A percentile compares a stretch with the other conserved stretches of the same genome.
These are phyloP conservation scores for Termitomyces sp. DNA, from an alignment of 768 basidiomycete genomes.

Conservation along the genomic window DNA sequence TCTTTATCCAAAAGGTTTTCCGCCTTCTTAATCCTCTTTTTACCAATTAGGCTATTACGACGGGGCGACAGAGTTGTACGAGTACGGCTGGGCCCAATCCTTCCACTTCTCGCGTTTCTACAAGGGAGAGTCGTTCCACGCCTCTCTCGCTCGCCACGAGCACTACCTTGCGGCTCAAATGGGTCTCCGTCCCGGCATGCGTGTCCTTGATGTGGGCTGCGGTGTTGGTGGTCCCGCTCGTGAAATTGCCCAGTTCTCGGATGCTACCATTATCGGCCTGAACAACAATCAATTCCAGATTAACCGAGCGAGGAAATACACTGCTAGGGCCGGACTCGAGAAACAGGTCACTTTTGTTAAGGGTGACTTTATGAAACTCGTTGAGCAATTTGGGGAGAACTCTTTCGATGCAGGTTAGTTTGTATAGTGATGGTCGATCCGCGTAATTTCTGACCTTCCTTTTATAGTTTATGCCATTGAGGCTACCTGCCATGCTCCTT, in stretches of 20 bases:
- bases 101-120: constrained; percentile 99
- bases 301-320: constrained; percentile 80
- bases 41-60: constrained; percentile 81
- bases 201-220: constrained; percentile 96
- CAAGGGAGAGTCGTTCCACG: constrained; percentile 78
- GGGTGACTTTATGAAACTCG: constrained; percentile 96
- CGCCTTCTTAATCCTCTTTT: background rate
- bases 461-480: constrained; percentile 91
- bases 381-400: constrained; percentile 87
- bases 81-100: constrained; percentile 87
- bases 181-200: constrained; percentile 84
- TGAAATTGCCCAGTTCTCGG: constrained; percentile 90
- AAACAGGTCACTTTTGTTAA: constrained; percentile 79
- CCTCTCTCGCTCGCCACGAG: constrained; percentile 88
- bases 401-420: constrained; percentile 89
- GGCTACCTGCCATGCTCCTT: constrained; percentile 94
- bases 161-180: constrained; percentile 94
- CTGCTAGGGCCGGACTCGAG: constrained; percentile 69
- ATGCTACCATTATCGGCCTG: constrained; percentile 78
- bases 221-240: constrained; percentile 97
- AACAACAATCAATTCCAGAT: constrained; percentile 99
- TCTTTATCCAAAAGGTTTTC: background rate
- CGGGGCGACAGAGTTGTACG: constrained; percentile 92
- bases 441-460: constrained; percentile 3
- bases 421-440: background rate